These are phyloP conservation scores for Penicillium sp. DNA, from an alignment of 2,329 filamentous ascomycete species.

Conservation along the genomic window DNA sequence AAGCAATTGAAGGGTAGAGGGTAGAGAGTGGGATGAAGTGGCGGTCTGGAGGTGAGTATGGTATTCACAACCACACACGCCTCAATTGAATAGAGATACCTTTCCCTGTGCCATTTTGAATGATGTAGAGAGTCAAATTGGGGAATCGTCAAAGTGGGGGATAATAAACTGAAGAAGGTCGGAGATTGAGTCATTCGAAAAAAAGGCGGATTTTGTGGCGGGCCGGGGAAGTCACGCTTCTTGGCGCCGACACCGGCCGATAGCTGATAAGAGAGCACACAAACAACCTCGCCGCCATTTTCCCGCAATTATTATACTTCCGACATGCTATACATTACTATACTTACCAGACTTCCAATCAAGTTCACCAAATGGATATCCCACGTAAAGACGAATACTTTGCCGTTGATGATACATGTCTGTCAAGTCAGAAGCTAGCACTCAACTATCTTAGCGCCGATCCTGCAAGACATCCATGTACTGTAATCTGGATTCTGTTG, in stretches of 20 bases:
- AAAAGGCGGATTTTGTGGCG: conserved; percentile 24
- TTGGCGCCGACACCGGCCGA: conserved; percentile 24
- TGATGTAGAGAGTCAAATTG: conserved; percentile 4
- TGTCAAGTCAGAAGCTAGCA: no score
- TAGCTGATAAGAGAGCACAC: conserved; percentile 20
- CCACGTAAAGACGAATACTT: no score
- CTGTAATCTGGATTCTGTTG: no score
- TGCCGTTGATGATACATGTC: no score
- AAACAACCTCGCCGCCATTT: background rate
- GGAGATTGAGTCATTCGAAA: conserved; percentile 25
- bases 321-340: background rate
- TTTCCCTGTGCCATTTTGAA: conserved; percentile 29
- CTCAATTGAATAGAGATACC: conserved; percentile 17
- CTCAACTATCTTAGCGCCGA: no score
- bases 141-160: background rate
- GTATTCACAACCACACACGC: background rate
- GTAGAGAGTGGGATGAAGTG: conserved; percentile 8
- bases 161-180: conserved; percentile 15
- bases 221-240: conserved; percentile 23
- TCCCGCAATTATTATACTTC: background rate
- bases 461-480: no score
- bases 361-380: no score
- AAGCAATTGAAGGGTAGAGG: background rate
- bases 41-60: conserved; percentile 14
- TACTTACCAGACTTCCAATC: background rate